Evolutionary conservation across 1,284 basidiomycete genomes (phyloP), one percentile per base, ranked within the genome.

Genomic region (Neonothopanus nambi): DNA sequence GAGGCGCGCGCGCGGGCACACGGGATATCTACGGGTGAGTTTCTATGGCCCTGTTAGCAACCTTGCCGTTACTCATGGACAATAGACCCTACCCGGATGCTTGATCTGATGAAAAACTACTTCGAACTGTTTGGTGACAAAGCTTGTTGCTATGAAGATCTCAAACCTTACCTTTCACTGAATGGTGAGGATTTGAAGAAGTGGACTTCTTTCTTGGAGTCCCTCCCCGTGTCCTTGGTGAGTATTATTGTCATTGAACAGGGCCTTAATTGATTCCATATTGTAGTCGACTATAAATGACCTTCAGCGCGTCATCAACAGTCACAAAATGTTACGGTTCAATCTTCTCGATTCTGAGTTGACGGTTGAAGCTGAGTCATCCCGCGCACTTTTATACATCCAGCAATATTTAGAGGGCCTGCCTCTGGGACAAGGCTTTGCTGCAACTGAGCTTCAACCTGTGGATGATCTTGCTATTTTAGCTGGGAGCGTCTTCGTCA

Each of bases 381-480:
- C 67, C 7, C 76, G 79, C 15, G 83, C 79, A 11, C 61, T 70
- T 23, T 65, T 76, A 33, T 91, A 86, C 64, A 67, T 79, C 8
- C 69, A 75, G 54, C 75, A 79, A 44, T 94, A 93, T 62, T 67
- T 85, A 28, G 73, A 80, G 2, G 87, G 79, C 7, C 77, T 95
- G 13, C 70, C 77, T 15, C 72, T 92, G 3, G 92, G 90, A 41
- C 70, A 73, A 47, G 73, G 78, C 49, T 76, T 95, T 18, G 81
- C 87, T 1, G 69, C 77, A 3, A 91, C 90, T 0, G 93, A 96
- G 61, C 76, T 94, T 42, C 94, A 96, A 63, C 91, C 89, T 15
- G 89, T 84, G 2, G 94, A 96, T 63, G 94, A 95, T 62, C 77
- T 95, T 26, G 87, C 80, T 8, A 75, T 95, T 23, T 74, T 96